Percentiles rank a stretch among this genome's conserved stretches.
Evolutionary conservation across 345 rosid species (phyloP).

Genomic region (Boechera divaricarpa): DNA sequence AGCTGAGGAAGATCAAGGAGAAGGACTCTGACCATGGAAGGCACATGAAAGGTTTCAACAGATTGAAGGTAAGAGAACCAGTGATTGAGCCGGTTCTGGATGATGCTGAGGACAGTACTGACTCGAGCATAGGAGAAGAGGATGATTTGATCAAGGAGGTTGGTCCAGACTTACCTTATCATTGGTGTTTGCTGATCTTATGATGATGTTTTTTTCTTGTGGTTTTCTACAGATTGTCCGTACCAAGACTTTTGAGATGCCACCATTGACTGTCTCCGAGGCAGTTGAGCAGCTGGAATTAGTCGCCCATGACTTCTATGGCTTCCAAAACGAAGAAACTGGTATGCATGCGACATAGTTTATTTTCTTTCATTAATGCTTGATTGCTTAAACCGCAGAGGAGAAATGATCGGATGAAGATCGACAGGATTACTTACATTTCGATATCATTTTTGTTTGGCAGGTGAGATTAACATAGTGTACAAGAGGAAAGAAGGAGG

Average conservation of each 20-base stretch:
- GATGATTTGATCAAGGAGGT: slow-evolving; percentile 68
- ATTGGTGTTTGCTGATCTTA: background rate
- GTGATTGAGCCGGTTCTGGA: slow-evolving; percentile 47
- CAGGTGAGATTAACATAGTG: slow-evolving; percentile 88
- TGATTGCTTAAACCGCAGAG: background rate
- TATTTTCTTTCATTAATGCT: background rate
- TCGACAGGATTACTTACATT: slow-evolving; percentile 2
- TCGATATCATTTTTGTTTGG: background rate
- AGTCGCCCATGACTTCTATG: slow-evolving; percentile 87
- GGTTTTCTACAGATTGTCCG: slow-evolving; percentile 69
- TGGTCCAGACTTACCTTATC: background rate
- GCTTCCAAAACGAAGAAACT: slow-evolving; percentile 85
- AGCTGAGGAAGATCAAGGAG: slow-evolving; percentile 96
- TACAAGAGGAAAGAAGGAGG: slow-evolving; percentile 92
- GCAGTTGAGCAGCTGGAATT: slow-evolving; percentile 90
- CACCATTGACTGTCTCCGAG: slow-evolving; percentile 79
- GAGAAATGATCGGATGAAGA: background rate
- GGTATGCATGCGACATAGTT: slow-evolving; percentile 50
- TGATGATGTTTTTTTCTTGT: background rate
- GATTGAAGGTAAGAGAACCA: slow-evolving; percentile 70
- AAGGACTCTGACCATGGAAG: slow-evolving; percentile 93
- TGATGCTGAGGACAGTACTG: slow-evolving; percentile 42
- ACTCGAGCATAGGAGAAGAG: slow-evolving; percentile 45
- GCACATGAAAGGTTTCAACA: slow-evolving; percentile 81
- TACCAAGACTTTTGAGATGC: slow-evolving; percentile 89